phyloP scores from a whole-genome alignment of 2,329 filamentous ascomycete genomes.

The Aureobasidium sp. region DNA sequence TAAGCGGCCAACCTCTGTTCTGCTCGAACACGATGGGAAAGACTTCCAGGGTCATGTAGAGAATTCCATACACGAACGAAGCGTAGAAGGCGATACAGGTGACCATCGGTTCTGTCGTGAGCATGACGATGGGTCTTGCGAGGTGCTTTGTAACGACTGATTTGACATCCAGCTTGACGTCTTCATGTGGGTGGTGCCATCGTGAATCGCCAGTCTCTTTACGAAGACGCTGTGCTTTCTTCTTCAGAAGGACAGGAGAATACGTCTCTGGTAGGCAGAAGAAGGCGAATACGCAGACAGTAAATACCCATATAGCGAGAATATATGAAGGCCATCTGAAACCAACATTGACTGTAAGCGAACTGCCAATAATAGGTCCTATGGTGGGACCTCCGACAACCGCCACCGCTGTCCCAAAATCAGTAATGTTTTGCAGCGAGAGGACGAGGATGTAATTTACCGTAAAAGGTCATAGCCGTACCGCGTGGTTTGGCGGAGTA shows the following conservation, averaged over 20 bases:
- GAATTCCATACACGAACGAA: constrained; percentile 41
- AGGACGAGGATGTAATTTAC: too few relatives aligned
- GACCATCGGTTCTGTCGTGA: constrained; percentile 44
- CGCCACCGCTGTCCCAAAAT: constrained; percentile 24
- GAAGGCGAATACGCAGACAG: constrained; percentile 23
- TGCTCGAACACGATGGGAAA: constrained; percentile 43
- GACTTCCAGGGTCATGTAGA: constrained; percentile 42
- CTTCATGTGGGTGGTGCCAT: constrained; percentile 42
- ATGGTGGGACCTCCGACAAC: constrained; percentile 37
- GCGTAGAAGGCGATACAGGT: constrained; percentile 40
- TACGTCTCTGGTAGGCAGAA: constrained; percentile 36
- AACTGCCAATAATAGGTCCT: constrained; percentile 38
- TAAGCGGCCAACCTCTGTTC: constrained; percentile 36
- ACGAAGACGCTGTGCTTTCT: constrained; percentile 33
- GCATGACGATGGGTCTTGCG: constrained; percentile 37
- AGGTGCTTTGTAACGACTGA: constrained; percentile 40
- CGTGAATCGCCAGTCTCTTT: constrained; percentile 33
- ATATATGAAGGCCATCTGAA: constrained; percentile 44
- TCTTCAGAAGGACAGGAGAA: constrained; percentile 33
- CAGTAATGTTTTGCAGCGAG: too few relatives aligned
- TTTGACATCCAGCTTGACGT: constrained; percentile 34
- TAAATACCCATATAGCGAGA: constrained; percentile 35
- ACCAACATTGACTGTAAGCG: constrained; percentile 33
- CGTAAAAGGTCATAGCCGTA: constrained; percentile 34
- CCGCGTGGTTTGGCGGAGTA: constrained; percentile 34